A percentile compares a stretch with the other conserved stretches of the same genome.
phyloP scores from a whole-genome alignment of 2,329 filamentous ascomycete genomes.

The Botrytis tulipae region DNA sequence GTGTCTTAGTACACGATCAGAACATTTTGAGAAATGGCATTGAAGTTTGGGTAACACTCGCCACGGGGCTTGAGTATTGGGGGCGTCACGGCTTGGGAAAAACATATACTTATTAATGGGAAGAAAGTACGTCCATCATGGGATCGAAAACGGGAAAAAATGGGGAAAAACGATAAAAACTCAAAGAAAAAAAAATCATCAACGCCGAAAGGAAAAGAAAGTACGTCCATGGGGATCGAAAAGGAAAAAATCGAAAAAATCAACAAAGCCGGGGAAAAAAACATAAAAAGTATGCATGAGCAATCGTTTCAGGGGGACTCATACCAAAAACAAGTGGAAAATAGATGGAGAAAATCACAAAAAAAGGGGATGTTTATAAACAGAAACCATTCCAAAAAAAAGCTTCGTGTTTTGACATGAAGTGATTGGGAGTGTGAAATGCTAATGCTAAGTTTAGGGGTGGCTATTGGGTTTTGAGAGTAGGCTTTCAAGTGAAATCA shows the following conservation, averaged over 20 bases:
- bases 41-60: not conserved
- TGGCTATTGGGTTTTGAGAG: not conserved
- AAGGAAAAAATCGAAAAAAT: not conserved
- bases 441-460: not conserved
- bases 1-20: not conserved
- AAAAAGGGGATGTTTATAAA: constrained; percentile 3
- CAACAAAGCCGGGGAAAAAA: not conserved
- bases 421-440: not conserved
- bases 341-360: not conserved
- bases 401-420: not conserved
- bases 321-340: not conserved
- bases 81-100: not conserved
- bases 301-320: not conserved
- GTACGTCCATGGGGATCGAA: not conserved
- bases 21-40: not conserved
- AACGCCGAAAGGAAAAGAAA: not conserved
- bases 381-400: not conserved
- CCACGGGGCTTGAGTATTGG: not conserved
- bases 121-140: not conserved
- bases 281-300: not conserved
- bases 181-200: not conserved
- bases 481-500: not conserved
- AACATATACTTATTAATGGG: not conserved
- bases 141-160: not conserved
- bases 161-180: not conserved